Conservation (phyloP, 148 eudicot genomes). For the Vaccinium corymbosum region DNA sequence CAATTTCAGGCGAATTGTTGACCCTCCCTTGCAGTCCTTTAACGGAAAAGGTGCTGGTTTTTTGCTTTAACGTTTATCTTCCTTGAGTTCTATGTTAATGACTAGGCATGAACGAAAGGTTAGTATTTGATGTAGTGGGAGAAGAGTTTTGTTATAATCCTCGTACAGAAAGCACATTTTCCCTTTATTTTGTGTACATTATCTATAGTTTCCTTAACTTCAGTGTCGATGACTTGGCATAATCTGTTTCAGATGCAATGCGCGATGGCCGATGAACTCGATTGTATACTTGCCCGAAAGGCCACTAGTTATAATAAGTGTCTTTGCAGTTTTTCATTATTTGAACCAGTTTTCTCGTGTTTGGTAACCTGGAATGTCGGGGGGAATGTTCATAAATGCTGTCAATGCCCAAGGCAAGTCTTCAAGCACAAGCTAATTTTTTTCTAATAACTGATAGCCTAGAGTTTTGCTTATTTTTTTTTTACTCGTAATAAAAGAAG, state of each 20-base stretch:
- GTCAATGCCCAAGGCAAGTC: background rate
- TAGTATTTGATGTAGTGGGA: too few species aligned
- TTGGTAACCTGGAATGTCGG: background rate
- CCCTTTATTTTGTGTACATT: background rate
- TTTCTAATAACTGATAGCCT: background rate
- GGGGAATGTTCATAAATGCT: background rate
- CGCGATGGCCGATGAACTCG: background rate
- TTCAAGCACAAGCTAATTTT: background rate
- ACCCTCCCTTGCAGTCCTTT: constrained; percentile 61
- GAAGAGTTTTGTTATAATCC: background rate
- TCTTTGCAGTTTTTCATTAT: background rate
- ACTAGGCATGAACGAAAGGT: too few species aligned
- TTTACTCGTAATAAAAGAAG: too few species aligned
- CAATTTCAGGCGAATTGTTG: constrained; percentile 78
- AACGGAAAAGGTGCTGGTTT: constrained; percentile 38
- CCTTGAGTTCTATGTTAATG: too few species aligned
- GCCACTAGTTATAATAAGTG: background rate
- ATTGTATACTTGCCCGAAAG: background rate
- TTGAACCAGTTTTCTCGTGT: background rate
- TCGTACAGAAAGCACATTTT: background rate
- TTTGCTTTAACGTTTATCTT: too few species aligned
- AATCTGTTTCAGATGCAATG: background rate
- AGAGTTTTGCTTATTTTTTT: background rate
- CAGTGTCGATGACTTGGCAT: background rate
- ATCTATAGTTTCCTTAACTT: background rate